Percentiles rank a stretch among this genome's conserved stretches.
Evolutionary conservation across 208 protist genomes (phyloP).

Genomic region (Trypanosoma boissoni): DNA sequence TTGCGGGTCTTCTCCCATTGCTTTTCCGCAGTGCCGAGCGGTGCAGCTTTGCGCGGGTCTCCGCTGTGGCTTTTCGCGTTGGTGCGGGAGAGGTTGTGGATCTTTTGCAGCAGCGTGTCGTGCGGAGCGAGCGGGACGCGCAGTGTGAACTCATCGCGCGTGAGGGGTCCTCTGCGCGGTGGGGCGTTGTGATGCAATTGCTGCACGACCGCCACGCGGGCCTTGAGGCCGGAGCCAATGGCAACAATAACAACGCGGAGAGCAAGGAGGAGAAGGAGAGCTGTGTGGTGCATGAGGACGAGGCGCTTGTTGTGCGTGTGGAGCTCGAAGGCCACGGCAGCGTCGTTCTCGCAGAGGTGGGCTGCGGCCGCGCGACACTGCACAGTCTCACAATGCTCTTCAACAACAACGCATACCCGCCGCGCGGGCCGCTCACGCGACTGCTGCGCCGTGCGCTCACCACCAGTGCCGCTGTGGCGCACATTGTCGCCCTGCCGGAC

Average conservation of each 20-base stretch:
- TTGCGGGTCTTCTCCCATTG: conserved; percentile 41
- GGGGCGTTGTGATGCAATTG: conserved; percentile 44
- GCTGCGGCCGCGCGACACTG: conserved; percentile 49
- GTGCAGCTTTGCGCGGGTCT: conserved; percentile 36
- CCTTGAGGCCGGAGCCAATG: conserved; percentile 15
- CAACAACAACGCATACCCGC: conserved; percentile 42
- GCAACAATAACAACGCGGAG: too few relatives aligned
- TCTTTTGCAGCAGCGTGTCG: conserved; percentile 33
- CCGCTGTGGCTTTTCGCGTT: conserved; percentile 43
- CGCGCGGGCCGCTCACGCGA: conserved; percentile 33
- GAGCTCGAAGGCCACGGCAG: conserved; percentile 50
- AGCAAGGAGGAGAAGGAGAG: too few relatives aligned
- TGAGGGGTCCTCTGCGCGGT: conserved; percentile 32
- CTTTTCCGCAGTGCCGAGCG: conserved; percentile 44
- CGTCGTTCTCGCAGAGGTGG: conserved; percentile 51
- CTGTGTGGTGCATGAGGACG: conserved; percentile 30
- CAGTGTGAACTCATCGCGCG: conserved; percentile 28
- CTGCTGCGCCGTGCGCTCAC: conserved; percentile 32
- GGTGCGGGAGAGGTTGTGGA: conserved; percentile 49
- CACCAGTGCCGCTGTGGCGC: conserved; percentile 35
- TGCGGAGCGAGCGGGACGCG: conserved; percentile 34
- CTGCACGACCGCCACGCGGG: conserved; percentile 44
- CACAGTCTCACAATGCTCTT: conserved; percentile 55
- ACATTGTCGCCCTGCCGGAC: conserved; percentile 55
- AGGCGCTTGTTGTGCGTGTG: conserved; percentile 54